Base-by-base conservation (phyloP, 441 rosid genomes). In the Syzygium malaccense region DNA sequence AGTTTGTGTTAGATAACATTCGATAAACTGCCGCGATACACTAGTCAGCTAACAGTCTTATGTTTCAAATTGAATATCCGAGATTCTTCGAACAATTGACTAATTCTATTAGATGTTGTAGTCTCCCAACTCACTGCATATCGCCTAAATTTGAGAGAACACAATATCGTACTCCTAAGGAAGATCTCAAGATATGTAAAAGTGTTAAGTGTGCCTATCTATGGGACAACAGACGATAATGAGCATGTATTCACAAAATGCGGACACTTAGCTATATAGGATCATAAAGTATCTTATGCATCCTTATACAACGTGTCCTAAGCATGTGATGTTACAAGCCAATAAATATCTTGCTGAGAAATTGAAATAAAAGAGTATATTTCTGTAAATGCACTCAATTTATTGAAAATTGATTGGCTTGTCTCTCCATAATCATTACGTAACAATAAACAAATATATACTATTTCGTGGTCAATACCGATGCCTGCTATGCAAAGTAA, bases 111-210 rank as follows among this genome's bases (percentile, higher is more conserved):
- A 41, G 3, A 75, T 0, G 4, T 20, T 33, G 26, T 20, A 75
- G n/a, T 1, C 18, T 37, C n/a, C 0, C 0, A 0, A 75, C 18
- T 41, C n/a, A 6, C 0, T 13, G 1, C n/a, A 75, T 12, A 0
- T 0, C 0, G 3, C 7, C 9, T 71, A 23, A 75, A 75, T 37
- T 71, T 20, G 17, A 71, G 51, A 37, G 14, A 6, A 37, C 49
- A 75, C 6, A 1, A 5, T 20, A 1, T 23, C 0, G 3, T 71
- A 37, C 9, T 71, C 17, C 28, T 71, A 6, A 23, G 14, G n/a
- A 37, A 5, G 49, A 37, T 0, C 1, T 71, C 14, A 9, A 33
- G 25, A 19, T 18, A 4, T 1, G 0, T 15, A 30, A 15, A 32
- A 37, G 1, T 6, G 2, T 37, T 37, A 6, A 37, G n/a, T 11